Evolutionary conservation across 2,329 filamentous ascomycete species (phyloP).

Genomic region (Colletotrichum neosansevieriae): DNA sequence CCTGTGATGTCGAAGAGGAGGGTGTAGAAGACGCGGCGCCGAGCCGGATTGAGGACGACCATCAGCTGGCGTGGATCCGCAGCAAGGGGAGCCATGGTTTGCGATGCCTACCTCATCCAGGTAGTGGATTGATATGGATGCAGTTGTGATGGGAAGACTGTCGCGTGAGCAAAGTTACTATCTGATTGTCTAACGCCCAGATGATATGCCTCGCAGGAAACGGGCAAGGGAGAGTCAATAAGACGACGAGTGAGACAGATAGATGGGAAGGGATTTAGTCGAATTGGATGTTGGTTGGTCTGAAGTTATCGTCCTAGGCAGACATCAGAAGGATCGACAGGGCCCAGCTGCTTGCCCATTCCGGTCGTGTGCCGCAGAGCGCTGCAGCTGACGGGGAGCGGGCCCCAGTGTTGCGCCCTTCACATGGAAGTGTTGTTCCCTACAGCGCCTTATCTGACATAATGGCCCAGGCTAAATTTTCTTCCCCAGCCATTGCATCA

Average conservation of each 20-base stretch:
- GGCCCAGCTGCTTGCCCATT: conserved; percentile 1
- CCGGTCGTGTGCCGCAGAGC: not conserved
- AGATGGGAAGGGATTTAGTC: not conserved
- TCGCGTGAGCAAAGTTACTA: not conserved
- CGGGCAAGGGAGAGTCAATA: too few species aligned
- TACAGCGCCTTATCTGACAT: too few species aligned
- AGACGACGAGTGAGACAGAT: not conserved
- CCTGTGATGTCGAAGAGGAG: conserved; percentile 64
- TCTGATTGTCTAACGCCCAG: not conserved
- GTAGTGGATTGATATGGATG: not conserved
- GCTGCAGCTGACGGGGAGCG: not conserved
- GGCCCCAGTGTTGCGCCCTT: too few species aligned
- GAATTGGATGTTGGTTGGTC: conserved; percentile 5
- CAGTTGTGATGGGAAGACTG: not conserved
- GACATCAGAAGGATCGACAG: conserved; percentile 23
- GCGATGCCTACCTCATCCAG: conserved; percentile 23
- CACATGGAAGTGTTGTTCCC: too few species aligned
- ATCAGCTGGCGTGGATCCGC: conserved; percentile 67
- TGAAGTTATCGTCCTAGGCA: conserved; percentile 19
- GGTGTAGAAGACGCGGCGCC: conserved; percentile 63
- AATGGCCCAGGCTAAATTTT: conserved; percentile 17
- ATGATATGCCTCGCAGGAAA: not conserved
- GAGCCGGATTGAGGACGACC: conserved; percentile 65
- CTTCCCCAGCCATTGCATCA: conserved; percentile 8
- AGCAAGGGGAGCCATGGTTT: conserved; percentile 65